A percentile compares a stretch with the other conserved stretches of the same genome.
Conservation (phyloP, 768 basidiomycete species). For the Hygrophorus pudorinus region DNA sequence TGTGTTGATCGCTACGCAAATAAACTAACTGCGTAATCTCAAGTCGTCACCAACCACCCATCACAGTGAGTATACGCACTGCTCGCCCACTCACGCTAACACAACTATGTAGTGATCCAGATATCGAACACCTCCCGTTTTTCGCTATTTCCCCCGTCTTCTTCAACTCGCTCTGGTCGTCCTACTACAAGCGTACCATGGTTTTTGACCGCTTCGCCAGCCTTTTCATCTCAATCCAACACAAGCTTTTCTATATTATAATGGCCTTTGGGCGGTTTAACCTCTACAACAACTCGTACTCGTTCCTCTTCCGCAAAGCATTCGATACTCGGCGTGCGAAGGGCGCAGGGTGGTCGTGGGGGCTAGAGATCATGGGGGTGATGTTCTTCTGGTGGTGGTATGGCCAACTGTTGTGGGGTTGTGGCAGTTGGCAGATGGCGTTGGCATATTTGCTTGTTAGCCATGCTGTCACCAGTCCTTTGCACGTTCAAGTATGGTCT, state of each 20-base stretch:
- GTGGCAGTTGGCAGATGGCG: conserved; percentile 61
- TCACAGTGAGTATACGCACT: conserved; percentile 57
- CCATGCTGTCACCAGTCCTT: conserved; percentile 77
- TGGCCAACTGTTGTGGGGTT: conserved; percentile 53
- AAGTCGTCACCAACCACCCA: conserved; percentile 96
- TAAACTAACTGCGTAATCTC: conserved; percentile 8
- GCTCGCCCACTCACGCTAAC: background rate
- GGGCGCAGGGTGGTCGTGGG: conserved; percentile 72
- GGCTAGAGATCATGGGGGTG: conserved; percentile 65
- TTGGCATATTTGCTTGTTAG: conserved; percentile 75
- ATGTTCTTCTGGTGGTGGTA: conserved; percentile 90
- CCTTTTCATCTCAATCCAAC: conserved; percentile 66
- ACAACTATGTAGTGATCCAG: conserved; percentile 52
- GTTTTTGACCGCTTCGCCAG: conserved; percentile 62
- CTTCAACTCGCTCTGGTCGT: conserved; percentile 80
- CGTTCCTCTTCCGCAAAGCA: conserved; percentile 56
- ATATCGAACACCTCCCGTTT: conserved; percentile 87
- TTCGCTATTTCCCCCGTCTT: conserved; percentile 88
- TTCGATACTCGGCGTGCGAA: conserved; percentile 52
- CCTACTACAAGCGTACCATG: conserved; percentile 89
- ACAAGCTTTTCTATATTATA: conserved; percentile 86
- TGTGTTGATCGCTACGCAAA: conserved; percentile 1
- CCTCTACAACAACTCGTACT: conserved; percentile 83
- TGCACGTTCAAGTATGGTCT: conserved; percentile 77
- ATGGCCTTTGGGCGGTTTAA: conserved; percentile 92